Evolutionary conservation across 2,329 filamentous ascomycete species (phyloP), one percentile per base, ranked within the genome.

Genomic region (Whalleya microplaca): DNA sequence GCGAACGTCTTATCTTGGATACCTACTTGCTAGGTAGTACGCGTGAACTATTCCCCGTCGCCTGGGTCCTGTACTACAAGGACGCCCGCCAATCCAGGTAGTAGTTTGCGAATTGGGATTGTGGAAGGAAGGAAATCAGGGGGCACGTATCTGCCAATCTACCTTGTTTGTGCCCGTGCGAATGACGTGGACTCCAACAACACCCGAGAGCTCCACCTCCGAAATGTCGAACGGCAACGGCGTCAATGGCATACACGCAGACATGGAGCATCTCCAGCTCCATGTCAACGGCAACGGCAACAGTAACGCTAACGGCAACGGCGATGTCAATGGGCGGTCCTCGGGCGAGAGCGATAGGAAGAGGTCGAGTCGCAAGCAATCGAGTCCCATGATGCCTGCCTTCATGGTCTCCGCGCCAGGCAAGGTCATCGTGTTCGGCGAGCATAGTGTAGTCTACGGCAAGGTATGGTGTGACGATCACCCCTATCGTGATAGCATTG

Each of bases 361-460:
- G 58, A 80, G 66, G 64, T 70, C 77, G 67, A 72, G 76, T 47
- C 82, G 85, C 71, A 87, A 84, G 65, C 75, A 79, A 59, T 88
- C 85, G 10, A 84, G 77, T 53, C 85, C 85, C 2, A 85, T 88
- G 85, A 85, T 95, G 76, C 93, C 94, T 43, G 80, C 93, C 59
- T 99, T 99, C 73, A 96, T 99, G 91, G 93, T 98, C 55, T 98
- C 95, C 16, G 94, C 96, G 2, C 95, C 95, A 0, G 96, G 94
- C 62, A 99, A 99, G 74, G 95, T 97, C 71, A 99, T 99, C 73
- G 91, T 98, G 51, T 98, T 94, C 76, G 95, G 95, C 64, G 95
- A 99, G 75, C 95, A 99, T 78, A 90, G 95, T 2, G 95, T 98
- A n/a, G 95, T 99, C 19, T 87, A 99, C 71, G 93, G 93, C 71